Conservation (phyloP, 306 rosid genomes). For the Lathyrus tuberosus region DNA sequence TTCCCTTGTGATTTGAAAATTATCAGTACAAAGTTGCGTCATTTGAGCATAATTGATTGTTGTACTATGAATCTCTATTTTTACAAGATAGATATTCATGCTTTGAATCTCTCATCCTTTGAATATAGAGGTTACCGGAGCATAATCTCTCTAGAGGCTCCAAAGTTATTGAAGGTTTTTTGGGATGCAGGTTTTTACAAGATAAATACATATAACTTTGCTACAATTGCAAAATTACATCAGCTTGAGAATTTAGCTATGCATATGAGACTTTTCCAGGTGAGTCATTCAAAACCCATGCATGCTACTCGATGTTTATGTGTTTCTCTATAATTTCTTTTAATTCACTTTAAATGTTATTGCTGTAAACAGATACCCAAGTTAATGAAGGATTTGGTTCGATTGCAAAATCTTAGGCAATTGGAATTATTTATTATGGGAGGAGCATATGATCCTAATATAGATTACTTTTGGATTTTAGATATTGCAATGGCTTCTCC, state of each 20-base stretch:
- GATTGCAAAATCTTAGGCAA: too few species aligned
- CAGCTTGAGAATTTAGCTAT: background rate
- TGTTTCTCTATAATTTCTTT: too few species aligned
- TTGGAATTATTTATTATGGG: too few species aligned
- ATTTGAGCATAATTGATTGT: background rate
- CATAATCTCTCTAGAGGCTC: background rate
- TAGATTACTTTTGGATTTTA: too few species aligned
- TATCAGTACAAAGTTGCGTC: background rate
- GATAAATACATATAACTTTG: background rate
- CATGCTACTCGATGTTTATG: too few species aligned
- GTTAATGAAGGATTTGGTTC: too few species aligned
- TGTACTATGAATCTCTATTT: accelerated
- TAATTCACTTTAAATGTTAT: too few species aligned
- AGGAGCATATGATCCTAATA: too few species aligned
- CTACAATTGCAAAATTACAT: background rate
- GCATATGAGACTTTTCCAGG: background rate
- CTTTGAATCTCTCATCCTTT: background rate
- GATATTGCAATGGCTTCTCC: too few species aligned
- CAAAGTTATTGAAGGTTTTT: background rate
- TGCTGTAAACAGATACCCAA: too few species aligned
- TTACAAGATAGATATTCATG: background rate
- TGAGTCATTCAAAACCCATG: background rate
- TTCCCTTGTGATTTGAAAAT: background rate
- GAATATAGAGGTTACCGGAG: background rate
- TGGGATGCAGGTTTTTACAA: too few species aligned